Conservation (phyloP, 108 stramenopile species). For the Cyclotella baltica region DNA sequence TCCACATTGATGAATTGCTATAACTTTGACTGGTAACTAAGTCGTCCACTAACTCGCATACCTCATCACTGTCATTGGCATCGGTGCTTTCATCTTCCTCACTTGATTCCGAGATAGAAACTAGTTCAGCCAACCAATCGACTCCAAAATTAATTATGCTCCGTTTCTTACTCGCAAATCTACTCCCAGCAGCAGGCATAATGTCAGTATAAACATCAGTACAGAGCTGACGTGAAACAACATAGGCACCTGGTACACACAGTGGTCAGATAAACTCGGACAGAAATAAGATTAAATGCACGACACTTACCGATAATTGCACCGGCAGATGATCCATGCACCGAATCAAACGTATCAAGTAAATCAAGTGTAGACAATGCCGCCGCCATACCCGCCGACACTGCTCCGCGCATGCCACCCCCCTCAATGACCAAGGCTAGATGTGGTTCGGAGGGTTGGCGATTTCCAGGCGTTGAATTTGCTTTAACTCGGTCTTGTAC, state of each 20-base stretch:
- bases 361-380: slow-evolving; percentile 55
- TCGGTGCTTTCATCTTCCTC: background rate
- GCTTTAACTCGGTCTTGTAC: slow-evolving; percentile 42
- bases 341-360: slow-evolving; percentile 56
- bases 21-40: slow-evolving; percentile 8
- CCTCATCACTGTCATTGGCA: slow-evolving; percentile 16
- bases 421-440: slow-evolving; percentile 61
- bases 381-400: slow-evolving; percentile 63
- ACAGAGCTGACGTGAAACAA: slow-evolving; percentile 56
- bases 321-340: slow-evolving; percentile 58
- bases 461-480: slow-evolving; percentile 54
- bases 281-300: no score
- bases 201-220: slow-evolving; percentile 61
- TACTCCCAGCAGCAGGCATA: slow-evolving; percentile 50
- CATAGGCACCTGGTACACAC: no score
- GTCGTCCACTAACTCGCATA: slow-evolving; percentile 16
- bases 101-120: slow-evolving; percentile 1
- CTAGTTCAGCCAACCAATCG: slow-evolving; percentile 43
- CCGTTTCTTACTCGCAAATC: slow-evolving; percentile 46
- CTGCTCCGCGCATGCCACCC: slow-evolving; percentile 63
- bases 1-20: slow-evolving; percentile 29
- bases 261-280: no score
- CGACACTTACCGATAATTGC: slow-evolving; percentile 56
- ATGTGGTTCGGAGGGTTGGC: slow-evolving; percentile 31
- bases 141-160: slow-evolving; percentile 51